Evolutionary conservation across 352 stramenopile genomes (phyloP), one percentile per base, ranked within the genome.

Genomic region (Peronospora destructor): DNA sequence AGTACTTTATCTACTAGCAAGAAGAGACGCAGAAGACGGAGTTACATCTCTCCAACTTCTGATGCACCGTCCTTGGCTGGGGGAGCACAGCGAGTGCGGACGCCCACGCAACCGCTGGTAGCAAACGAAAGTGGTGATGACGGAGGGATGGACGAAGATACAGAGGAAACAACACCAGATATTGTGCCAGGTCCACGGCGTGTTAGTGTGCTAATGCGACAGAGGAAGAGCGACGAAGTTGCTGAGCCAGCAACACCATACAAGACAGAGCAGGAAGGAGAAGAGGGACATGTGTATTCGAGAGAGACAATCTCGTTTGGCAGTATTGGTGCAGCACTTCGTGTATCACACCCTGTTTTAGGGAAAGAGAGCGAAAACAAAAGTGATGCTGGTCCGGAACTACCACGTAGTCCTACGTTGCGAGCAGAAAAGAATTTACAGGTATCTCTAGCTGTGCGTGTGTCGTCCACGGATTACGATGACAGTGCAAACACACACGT

Each of bases 81-180:
- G 8, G 78, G 76, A 1, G 74, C 78, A 6, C 63, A 85, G 45
- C 65, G 78, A 38, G 61, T 90, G 23, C 36, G 78, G 49, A 86
- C 74, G 19, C 78, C 78, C 2, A 75, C 56, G 9, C 54, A 62
- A 9, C 41, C 58, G 14, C 37, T 61, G 9, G 0, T 45, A 42
- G 54, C 56, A 21, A 37, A 59, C 1, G 53, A 59, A 10, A 59
- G 33, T 42, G 59, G 28, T 35, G 62, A 67, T 49, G 62, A 71
- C 9, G 53, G 53, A 14, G 55, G 54, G 3, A 56, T 71, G 49
- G 58, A 68, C 29, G 59, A 37, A 19, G 54, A 68, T 16, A 56
- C 46, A 9, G 56, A 75, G 12, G 40, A 48, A 29, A 45, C 53
- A 1, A 59, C 50, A 6, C 48, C 41, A 3, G 49, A 66, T 26